Evolutionary conservation across 768 basidiomycete species (phyloP), one percentile per base, ranked within the genome.

Genomic region (Lentinula boryana): DNA sequence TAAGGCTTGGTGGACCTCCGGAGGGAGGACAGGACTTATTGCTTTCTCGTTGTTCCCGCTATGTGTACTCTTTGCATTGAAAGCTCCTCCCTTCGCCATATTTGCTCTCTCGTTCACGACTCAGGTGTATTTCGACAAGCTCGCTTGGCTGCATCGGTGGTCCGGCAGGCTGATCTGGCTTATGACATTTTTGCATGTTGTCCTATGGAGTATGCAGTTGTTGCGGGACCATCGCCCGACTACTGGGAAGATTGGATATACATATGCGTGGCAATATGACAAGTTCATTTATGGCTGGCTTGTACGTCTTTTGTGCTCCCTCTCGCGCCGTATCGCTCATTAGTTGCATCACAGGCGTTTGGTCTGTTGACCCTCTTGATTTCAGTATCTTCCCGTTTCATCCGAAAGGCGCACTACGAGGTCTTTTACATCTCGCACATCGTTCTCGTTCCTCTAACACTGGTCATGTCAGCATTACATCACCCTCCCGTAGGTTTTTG

Each of bases 41-140:
- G 82, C 88, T 1, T 91, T 90, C 66, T 82, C 87, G 1, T 77
- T 91, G 32, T 74, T 89, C 51, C 91, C 90, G 0, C 77, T 92
- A 7, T 85, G 83, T 58, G 75, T 91, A 61, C 76, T 89, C 13
- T 79, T 90, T 63, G 88, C 85, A 8, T 78, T 93, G 69, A 93
- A 86, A 68, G 79, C 79, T 33, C 81, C 85, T 10, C 88, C 90
- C 0, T 86, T 90, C 66, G 89, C 89, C 60, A 66, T 91, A 53
- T 83, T 91, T 65, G 82, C 91, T 52, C 71, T 86, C 57, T 79
- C 84, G 0, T 81, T 80, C 63, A 74, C 84, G 60, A 80, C 81
- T 43, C 84, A 88, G 58, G 64, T 90, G n/a, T 81, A 84, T 65
- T 88, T 87, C 66, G 90, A 93, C 76, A 89, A 89, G 68, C 81